These are phyloP conservation scores for Neurospora sp. DNA, from an alignment of 2,329 filamentous ascomycete species.

Conservation along the genomic window DNA sequence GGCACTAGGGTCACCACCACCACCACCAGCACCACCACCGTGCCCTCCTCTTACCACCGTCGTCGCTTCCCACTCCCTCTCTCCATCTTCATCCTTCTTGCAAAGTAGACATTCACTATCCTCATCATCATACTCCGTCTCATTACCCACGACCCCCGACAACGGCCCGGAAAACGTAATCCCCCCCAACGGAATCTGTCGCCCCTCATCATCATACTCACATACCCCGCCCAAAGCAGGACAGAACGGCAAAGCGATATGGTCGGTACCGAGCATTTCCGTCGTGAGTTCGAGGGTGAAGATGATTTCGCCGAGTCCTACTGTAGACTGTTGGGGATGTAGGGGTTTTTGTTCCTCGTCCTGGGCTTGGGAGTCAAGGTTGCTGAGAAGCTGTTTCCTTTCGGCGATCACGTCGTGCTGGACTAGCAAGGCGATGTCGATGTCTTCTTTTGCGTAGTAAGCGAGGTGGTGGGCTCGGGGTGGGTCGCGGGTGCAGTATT, in stretches of 20 bases:
- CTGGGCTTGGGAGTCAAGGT: background rate
- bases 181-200: background rate
- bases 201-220: background rate
- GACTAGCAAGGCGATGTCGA: slow-evolving; percentile 8
- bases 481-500: background rate
- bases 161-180: background rate
- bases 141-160: background rate
- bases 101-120: background rate
- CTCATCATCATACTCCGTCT: background rate
- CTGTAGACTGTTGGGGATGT: background rate
- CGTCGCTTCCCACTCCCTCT: background rate
- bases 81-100: background rate
- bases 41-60: background rate
- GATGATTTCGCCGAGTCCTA: slow-evolving; percentile 5
- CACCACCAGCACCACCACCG: background rate
- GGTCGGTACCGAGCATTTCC: slow-evolving; percentile 3
- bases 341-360: background rate
- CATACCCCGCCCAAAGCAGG: background rate
- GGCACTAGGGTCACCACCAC: background rate
- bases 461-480: slow-evolving; percentile 2
- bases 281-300: slow-evolving; percentile 8
- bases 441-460: slow-evolving; percentile 5
- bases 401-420: slow-evolving; percentile 4
- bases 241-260: background rate
- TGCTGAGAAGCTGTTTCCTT: background rate